Base-by-base conservation (phyloP, 2,329 filamentous ascomycete genomes). In the Ascomycota sp. region DNA sequence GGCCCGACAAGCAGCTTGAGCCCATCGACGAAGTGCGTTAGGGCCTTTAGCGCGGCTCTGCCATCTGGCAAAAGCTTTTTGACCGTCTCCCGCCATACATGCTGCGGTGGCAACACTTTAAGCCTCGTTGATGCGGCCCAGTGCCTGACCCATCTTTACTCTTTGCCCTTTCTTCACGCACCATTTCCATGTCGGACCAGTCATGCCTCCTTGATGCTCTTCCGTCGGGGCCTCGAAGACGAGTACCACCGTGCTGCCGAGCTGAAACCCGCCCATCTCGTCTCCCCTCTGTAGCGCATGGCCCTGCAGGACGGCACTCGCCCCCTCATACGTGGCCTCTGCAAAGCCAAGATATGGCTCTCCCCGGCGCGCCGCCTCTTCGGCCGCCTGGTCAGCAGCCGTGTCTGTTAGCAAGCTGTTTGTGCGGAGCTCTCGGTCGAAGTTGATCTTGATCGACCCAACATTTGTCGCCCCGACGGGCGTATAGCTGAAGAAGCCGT, bases 391-490 rank as follows among this genome's bases (percentile, higher is more conserved):
- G 48, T 93, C 84, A 12, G 86, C 86, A 10, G 76, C 81, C 0
- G 86, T 98, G 53, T 98, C 89, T 3, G 86, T 93, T 3, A 77
- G 75, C 34, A 98, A 62, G 43, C 74, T 83, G 57, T 98, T 98
- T 34, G 91, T 91, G 41, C 86, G 76, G 39, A 98, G 63, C 56
- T 98, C 89, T 38, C 75, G 66, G 56, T 98, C 91, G 53, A 98
- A 98, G 58, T 98, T 93, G 60, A 98, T 71, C 50, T 81, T 79
- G 57, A 98, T 95, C 38, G 80, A 91, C 36, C 89, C 89, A 31
- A 98, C 89, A 47, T 98, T 98, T 16, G 89, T 98, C 7, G 89
- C 89, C 40, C 89, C 89, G 27, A 98, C 89, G 10, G 91, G 84
- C 0, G 82, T 86, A 57, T 83, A 93, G 43, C 76, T 79, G 63